Percentiles rank a stretch among this genome's conserved stretches.
These are phyloP conservation scores for Austroboletus olivaceoglutinosus DNA, from an alignment of 1,284 basidiomycete genomes.

Conservation along the genomic window DNA sequence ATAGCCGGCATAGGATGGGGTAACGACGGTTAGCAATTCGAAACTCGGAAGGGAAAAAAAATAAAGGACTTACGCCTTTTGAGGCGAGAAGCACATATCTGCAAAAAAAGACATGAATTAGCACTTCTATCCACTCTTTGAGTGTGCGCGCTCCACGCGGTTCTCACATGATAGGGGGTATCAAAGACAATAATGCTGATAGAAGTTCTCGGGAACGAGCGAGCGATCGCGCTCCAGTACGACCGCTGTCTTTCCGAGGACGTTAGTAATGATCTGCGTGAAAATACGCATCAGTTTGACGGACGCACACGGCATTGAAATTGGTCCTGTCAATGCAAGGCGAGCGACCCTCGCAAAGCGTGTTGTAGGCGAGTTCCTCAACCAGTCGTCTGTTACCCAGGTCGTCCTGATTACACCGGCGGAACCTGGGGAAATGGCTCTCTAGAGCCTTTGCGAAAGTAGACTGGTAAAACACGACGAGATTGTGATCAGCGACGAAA, in stretches of 20 bases:
- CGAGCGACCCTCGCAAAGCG: slow-evolving; percentile 52
- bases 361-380: slow-evolving; percentile 51
- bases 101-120: slow-evolving; percentile 8
- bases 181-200: slow-evolving; percentile 73
- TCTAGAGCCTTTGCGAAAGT: slow-evolving; percentile 69
- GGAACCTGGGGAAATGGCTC: slow-evolving; percentile 53
- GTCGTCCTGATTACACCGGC: slow-evolving; percentile 72
- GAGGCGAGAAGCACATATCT: slow-evolving; percentile 57
- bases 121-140: slow-evolving; percentile 1
- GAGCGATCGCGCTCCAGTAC: slow-evolving; percentile 69
- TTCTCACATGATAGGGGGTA: slow-evolving; percentile 66
- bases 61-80: slow-evolving; percentile 42
- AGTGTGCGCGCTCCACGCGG: slow-evolving; percentile 17
- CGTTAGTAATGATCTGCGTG: slow-evolving; percentile 3
- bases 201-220: slow-evolving; percentile 54
- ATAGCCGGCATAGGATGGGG: background rate
- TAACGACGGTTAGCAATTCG: slow-evolving; percentile 4
- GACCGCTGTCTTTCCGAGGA: slow-evolving; percentile 52
- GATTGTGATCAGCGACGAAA: background rate
- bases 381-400: slow-evolving; percentile 54
- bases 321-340: slow-evolving; percentile 76
- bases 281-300: background rate
- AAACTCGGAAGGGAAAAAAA: slow-evolving; percentile 2
- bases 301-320: slow-evolving; percentile 58
- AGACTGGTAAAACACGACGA: slow-evolving; percentile 37